A percentile compares a stretch with the other conserved stretches of the same genome.
phyloP scores from a whole-genome alignment of 2,329 filamentous ascomycete genomes.

The Ophiobolus disseminans region DNA sequence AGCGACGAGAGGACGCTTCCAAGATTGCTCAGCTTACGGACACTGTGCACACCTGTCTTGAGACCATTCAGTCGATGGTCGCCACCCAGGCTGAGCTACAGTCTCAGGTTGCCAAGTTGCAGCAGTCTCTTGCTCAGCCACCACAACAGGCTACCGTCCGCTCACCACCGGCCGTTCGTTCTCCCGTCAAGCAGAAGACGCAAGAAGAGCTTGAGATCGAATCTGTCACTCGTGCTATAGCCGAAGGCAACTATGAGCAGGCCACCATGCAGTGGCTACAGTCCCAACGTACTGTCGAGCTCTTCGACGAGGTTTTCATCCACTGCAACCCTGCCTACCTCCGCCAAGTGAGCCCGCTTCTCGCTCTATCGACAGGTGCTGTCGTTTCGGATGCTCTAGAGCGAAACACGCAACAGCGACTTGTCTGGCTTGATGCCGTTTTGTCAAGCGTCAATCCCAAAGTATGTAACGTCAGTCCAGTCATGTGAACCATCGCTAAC shows the following conservation, averaged over 20 bases:
- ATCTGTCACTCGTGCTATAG: conserved; percentile 68
- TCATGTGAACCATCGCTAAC: too few species aligned
- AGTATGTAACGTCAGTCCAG: too few species aligned
- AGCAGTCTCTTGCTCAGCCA: conserved; percentile 50
- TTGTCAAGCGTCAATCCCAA: conserved; percentile 61
- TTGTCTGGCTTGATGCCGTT: conserved; percentile 65
- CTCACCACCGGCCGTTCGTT: conserved; percentile 43
- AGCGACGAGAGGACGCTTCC: conserved; percentile 61
- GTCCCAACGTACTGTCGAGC: conserved; percentile 63
- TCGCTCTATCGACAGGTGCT: conserved; percentile 67
- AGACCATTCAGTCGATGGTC: conserved; percentile 74
- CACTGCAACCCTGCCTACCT: conserved; percentile 65
- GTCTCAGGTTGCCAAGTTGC: conserved; percentile 56
- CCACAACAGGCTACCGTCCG: conserved; percentile 15
- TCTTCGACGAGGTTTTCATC: conserved; percentile 69
- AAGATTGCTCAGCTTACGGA: conserved; percentile 78
- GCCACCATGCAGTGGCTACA: conserved; percentile 66
- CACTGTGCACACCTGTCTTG: conserved; percentile 70
- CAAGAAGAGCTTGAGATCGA: conserved; percentile 65
- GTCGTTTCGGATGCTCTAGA: conserved; percentile 66
- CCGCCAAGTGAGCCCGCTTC: conserved; percentile 61
- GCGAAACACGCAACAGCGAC: conserved; percentile 61
- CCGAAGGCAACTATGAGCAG: conserved; percentile 59
- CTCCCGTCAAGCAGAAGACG: conserved; percentile 53
- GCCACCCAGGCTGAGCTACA: conserved; percentile 73